Percentiles rank a stretch among this genome's conserved stretches.
Evolutionary conservation across 2,329 filamentous ascomycete species (phyloP).

Genomic region (Davidsoniella neocaledoniae): DNA sequence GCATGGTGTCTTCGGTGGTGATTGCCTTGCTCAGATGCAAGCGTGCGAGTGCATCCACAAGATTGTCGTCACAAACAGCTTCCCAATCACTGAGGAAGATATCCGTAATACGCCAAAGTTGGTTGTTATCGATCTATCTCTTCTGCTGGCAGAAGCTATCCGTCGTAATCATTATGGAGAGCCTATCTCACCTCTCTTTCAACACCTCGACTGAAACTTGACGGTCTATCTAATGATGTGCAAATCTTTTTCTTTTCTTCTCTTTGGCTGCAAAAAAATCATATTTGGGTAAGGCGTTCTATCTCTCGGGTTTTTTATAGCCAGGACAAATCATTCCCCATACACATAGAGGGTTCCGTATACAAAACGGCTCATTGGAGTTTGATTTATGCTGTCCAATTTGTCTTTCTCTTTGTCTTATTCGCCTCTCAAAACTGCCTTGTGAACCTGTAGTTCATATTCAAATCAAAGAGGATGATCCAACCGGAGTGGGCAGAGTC

Average conservation of each 20-base stretch:
- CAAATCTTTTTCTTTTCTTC: not conserved
- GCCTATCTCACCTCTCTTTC: slow-evolving; percentile 54
- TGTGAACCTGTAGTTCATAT: too few relatives aligned
- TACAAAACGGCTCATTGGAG: too few relatives aligned
- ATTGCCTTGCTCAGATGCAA: slow-evolving; percentile 79
- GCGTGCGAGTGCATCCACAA: slow-evolving; percentile 84
- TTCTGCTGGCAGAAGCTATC: slow-evolving; percentile 79
- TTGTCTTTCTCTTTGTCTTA: not conserved
- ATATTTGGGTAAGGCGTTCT: slow-evolving; percentile 5
- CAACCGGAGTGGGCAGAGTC: too few relatives aligned
- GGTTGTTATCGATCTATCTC: slow-evolving; percentile 75
- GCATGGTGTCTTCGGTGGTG: slow-evolving; percentile 81
- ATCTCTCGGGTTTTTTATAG: not conserved
- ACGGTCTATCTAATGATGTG: not conserved
- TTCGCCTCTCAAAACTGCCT: too few relatives aligned
- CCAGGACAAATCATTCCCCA: too few relatives aligned
- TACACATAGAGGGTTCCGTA: not conserved
- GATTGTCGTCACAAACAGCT: slow-evolving; percentile 93
- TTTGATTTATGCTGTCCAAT: too few relatives aligned
- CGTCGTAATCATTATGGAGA: slow-evolving; percentile 94
- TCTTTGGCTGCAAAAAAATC: not conserved
- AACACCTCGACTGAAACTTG: slow-evolving; percentile 41
- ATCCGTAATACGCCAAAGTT: slow-evolving; percentile 61
- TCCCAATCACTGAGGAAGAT: slow-evolving; percentile 69
- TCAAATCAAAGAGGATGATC: too few relatives aligned